These are phyloP conservation scores for Trametes maxima DNA, from an alignment of 768 basidiomycete species.

Conservation along the genomic window DNA sequence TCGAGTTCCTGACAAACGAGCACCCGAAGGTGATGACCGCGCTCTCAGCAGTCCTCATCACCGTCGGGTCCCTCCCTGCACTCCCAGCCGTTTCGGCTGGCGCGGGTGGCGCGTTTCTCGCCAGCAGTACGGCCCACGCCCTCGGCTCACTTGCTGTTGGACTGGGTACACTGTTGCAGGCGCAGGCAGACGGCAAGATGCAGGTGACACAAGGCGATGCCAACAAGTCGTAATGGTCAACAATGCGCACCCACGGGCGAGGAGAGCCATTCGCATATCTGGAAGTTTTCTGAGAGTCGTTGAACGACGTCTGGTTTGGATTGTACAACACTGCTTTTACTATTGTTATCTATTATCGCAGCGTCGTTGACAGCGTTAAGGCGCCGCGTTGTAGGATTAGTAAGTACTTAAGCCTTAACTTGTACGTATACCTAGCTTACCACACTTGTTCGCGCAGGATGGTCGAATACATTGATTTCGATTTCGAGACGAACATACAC, in stretches of 20 bases:
- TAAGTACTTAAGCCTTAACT: neutral
- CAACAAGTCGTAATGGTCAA: neutral
- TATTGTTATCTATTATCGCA: conserved; percentile 8
- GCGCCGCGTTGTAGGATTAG: neutral
- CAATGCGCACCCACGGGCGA: neutral
- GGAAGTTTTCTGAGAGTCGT: conserved; percentile 3
- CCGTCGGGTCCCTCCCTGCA: conserved; percentile 72
- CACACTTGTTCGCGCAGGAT: too few species aligned
- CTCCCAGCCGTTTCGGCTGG: conserved; percentile 70
- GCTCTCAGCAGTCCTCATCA: conserved; percentile 76
- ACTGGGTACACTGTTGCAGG: conserved; percentile 59
- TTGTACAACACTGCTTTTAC: conserved; percentile 2
- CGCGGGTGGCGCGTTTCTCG: conserved; percentile 72
- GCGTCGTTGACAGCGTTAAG: neutral
- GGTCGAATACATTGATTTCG: too few species aligned
- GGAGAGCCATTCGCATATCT: neutral
- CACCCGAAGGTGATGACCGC: conserved; percentile 78
- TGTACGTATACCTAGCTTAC: too few species aligned
- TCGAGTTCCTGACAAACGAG: conserved; percentile 73
- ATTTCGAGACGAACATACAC: too few species aligned
- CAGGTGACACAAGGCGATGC: conserved; percentile 16
- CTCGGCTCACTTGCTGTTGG: conserved; percentile 80
- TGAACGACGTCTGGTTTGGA: neutral
- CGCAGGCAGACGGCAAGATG: conserved; percentile 30
- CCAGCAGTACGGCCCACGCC: conserved; percentile 74